Conservation (phyloP, 176 grass and related monocot genomes). For the Musa beccarii region DNA sequence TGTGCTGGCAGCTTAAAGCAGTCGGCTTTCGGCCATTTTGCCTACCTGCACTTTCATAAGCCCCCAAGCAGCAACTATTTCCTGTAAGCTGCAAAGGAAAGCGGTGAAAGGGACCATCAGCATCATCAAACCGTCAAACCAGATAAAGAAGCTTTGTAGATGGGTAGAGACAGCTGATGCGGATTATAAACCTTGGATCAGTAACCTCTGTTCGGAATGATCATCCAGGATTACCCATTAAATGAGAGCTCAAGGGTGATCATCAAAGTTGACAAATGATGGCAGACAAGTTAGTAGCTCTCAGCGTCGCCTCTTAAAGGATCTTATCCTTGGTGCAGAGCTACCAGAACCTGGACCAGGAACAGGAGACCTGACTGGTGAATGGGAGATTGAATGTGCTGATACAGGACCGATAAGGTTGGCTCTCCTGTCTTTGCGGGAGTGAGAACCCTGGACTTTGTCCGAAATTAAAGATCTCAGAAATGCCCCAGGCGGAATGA, state of each 20-base stretch:
- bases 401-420: constrained; percentile 15
- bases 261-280: background rate
- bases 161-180: background rate
- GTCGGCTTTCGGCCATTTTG: background rate
- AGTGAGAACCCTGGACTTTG: background rate
- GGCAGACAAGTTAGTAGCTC: constrained; percentile 2
- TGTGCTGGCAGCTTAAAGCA: too few species aligned
- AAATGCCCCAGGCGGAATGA: constrained; percentile 45
- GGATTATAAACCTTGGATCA: too few species aligned
- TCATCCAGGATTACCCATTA: background rate
- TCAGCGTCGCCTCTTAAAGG: constrained; percentile 58
- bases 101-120: background rate
- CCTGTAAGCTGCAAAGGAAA: background rate
- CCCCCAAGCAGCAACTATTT: background rate
- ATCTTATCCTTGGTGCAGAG: constrained; percentile 21
- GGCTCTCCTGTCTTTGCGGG: constrained; percentile 7
- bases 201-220: background rate
- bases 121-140: too few species aligned
- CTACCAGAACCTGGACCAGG: constrained; percentile 17
- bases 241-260: background rate
- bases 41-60: background rate
- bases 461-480: constrained; percentile 47
- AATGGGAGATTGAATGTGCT: constrained; percentile 5
- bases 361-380: constrained; percentile 11
- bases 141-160: background rate